phyloP scores from a whole-genome alignment of 2,329 filamentous ascomycete species.

The Venturia pyrina region DNA sequence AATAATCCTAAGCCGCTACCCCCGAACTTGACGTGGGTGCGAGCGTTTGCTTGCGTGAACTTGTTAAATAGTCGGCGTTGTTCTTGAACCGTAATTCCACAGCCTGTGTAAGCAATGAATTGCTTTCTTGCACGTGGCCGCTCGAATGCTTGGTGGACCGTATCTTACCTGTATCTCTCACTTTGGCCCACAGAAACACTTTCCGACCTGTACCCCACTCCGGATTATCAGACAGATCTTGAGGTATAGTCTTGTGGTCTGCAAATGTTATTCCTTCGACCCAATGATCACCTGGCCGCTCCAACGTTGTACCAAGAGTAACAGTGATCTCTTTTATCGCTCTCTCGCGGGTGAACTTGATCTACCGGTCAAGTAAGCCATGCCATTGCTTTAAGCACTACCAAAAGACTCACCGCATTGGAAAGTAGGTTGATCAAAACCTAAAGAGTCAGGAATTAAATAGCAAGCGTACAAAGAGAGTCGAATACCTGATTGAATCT shows the following conservation, averaged over 20 bases:
- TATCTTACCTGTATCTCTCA: conserved; percentile 47
- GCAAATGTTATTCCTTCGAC: neutral
- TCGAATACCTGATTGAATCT: conserved; percentile 1
- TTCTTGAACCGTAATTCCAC: conserved; percentile 51
- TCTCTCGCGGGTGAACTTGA: neutral
- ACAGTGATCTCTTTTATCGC: neutral
- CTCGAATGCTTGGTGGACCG: too few species aligned
- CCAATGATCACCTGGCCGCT: neutral
- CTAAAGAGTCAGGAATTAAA: neutral
- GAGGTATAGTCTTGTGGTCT: neutral
- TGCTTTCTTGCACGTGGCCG: too few species aligned
- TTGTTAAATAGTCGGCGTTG: conserved; percentile 50
- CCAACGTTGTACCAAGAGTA: neutral
- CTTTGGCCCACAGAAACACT: conserved; percentile 50
- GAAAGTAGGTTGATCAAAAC: conserved; percentile 3
- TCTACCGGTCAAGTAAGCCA: neutral
- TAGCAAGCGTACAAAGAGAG: neutral
- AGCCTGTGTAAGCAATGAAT: conserved; percentile 22
- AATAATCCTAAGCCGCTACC: neutral
- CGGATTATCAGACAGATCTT: neutral
- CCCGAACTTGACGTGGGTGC: conserved; percentile 38
- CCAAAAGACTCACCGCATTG: neutral
- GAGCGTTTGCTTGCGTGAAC: conserved; percentile 58
- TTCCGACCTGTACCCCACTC: neutral
- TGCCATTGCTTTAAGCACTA: too few species aligned